phyloP scores from a whole-genome alignment of 306 rosid species.

The Lathyrus sativus region DNA sequence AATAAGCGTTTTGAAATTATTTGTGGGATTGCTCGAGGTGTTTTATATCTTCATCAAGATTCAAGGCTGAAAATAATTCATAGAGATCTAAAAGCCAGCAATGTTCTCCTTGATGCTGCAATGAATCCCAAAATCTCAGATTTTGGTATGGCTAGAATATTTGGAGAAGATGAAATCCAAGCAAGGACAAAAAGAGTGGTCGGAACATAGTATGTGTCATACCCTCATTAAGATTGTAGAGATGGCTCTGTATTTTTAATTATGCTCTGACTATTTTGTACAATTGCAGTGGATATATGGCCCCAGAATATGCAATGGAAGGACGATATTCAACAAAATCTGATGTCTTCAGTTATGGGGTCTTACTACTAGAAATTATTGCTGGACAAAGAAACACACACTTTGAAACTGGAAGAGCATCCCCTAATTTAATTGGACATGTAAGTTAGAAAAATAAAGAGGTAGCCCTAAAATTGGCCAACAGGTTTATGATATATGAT shows the following conservation, averaged over 20 bases:
- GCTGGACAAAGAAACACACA: constrained; percentile 37
- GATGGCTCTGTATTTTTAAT: not conserved
- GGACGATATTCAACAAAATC: constrained; percentile 51
- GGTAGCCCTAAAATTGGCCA: not conserved
- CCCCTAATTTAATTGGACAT: constrained; percentile 40
- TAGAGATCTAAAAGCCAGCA: constrained; percentile 50
- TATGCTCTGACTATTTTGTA: not conserved
- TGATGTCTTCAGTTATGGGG: constrained; percentile 53
- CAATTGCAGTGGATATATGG: constrained; percentile 44
- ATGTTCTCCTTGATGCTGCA: constrained; percentile 41
- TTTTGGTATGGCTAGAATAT: constrained; percentile 52
- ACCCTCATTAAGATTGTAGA: not conserved
- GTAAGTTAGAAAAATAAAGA: constrained; percentile 28
- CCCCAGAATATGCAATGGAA: constrained; percentile 52
- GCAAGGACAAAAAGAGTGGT: constrained; percentile 46
- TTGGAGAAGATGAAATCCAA: constrained; percentile 41
- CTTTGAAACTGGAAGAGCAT: constrained; percentile 14
- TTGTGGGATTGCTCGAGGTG: constrained; percentile 44
- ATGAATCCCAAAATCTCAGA: constrained; percentile 53
- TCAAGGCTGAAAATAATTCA: constrained; percentile 49
- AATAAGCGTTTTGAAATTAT: constrained; percentile 37
- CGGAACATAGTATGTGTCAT: constrained; percentile 51
- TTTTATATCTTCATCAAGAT: constrained; percentile 52
- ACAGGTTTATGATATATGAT: not conserved
- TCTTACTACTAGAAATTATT: constrained; percentile 42